Evolutionary conservation across 208 protist species (phyloP).

Genomic region (Crithidia acanthocephali): DNA sequence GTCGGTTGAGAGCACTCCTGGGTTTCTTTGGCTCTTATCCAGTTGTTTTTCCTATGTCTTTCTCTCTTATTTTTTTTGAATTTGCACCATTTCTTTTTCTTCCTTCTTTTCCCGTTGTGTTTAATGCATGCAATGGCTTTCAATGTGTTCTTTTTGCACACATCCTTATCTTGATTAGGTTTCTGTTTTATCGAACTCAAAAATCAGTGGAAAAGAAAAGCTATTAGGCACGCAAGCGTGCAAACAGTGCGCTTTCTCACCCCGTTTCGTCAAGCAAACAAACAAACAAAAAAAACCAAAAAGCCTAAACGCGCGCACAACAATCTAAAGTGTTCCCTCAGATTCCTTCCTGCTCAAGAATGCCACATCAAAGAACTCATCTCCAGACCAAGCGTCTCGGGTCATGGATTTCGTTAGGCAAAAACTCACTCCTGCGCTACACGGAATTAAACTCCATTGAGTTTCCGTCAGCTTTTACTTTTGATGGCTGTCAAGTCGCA

Average conservation of each 20-base stretch:
- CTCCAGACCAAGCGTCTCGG: constrained; percentile 51
- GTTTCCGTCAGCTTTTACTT: constrained; percentile 29
- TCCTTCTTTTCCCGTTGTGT: neutral
- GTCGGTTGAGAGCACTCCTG: too few species aligned
- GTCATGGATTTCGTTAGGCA: constrained; percentile 66
- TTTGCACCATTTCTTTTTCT: neutral
- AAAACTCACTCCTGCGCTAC: constrained; percentile 58
- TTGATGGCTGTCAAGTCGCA: constrained; percentile 44
- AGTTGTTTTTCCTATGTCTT: too few species aligned
- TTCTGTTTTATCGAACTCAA: neutral
- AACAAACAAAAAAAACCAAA: too few species aligned
- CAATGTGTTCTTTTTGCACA: neutral
- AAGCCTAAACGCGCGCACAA: too few species aligned
- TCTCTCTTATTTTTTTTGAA: constrained; percentile 5
- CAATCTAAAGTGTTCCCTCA: too few species aligned
- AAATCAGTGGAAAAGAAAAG: neutral
- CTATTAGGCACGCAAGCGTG: neutral
- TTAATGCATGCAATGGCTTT: neutral
- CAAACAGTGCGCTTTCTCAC: too few species aligned
- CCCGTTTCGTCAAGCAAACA: too few species aligned
- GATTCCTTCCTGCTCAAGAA: constrained; percentile 11
- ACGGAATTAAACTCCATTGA: constrained; percentile 48
- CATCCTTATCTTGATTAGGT: neutral
- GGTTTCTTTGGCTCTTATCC: too few species aligned
- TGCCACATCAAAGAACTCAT: constrained; percentile 49